Evolutionary conservation across 129 eudicot genomes (phyloP), one percentile per base, ranked within the genome.

Genomic region (Centaurea solstitialis): DNA sequence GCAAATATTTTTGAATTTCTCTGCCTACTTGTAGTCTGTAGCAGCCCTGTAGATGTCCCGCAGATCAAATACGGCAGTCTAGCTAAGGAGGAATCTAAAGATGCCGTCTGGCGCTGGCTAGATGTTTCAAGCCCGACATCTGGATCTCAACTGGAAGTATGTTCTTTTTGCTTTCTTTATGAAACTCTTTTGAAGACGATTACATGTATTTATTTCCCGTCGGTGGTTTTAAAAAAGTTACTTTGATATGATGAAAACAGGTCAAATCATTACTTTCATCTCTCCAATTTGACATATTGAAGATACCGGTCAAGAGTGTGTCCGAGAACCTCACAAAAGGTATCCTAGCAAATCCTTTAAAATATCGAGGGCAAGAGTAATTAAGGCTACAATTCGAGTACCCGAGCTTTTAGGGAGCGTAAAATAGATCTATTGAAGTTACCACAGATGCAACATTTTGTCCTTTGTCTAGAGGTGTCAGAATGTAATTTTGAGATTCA

Each of bases 21-120:
- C 77, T 81, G 72, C 24, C 76, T 21, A 6, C 47, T 71, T 83
- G 79, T 82, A 96, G 99, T 88, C 20, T 88, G 90, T 87, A 96
- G 99, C 87, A 96, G 95, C 70, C 93, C 85, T n/a, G 73, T 91
- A 85, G 90, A 91, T 68, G 85, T 93, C 87, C 99, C 99, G 76
- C 83, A 88, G 70, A 83, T 96, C 75, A 89, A 91, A 82, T 93
- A 93, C 83, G 99, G 98, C 66, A 70, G 74, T 79, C 67, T 72
- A 75, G 73, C 20, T 47, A 80, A 82, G 71, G 91, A 81, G 81
- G 86, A 87, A 26, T 86, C 97, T 53, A 22, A 73, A 57, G 88
- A 77, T 73, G 92, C 87, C 33, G 30, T 79, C 11, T 93, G 98
- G 98, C 83, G 72, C 75, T 96, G 99, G 99, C 86, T 72, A 62